Conservation (phyloP, 441 rosid species). For the Rhodomyrtus psidioides region DNA sequence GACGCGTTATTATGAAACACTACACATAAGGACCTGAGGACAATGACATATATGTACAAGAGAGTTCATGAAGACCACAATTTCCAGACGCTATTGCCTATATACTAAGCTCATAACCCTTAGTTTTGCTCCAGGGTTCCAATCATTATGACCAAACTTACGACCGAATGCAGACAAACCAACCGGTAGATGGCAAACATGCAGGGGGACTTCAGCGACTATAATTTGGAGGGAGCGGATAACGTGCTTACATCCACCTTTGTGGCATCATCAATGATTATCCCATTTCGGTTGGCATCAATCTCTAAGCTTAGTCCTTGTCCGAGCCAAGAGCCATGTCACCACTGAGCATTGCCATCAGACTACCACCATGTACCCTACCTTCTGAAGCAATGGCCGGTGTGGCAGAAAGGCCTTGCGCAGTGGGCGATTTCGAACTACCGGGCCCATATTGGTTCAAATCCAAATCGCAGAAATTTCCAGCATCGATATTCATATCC, state of each 20-base stretch:
- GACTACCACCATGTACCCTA: conserved; percentile 94
- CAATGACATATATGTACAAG: conserved; percentile 27
- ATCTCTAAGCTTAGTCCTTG: conserved; percentile 12
- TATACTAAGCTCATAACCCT: conserved; percentile 17
- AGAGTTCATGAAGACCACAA: conserved; percentile 1
- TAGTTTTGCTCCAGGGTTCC: conserved; percentile 8
- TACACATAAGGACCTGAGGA: conserved; percentile 20
- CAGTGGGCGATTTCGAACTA: conserved; percentile 3
- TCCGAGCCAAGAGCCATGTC: conserved; percentile 36
- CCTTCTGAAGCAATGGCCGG: conserved; percentile 70
- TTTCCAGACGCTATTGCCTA: conserved; percentile 20
- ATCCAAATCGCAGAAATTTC: conserved; percentile 29
- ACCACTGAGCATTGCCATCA: conserved; percentile 72
- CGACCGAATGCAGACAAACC: conserved; percentile 20
- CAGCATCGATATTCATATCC: conserved; percentile 51
- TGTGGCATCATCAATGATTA: conserved; percentile 20
- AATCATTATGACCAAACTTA: conserved; percentile 18
- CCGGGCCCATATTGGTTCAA: conserved; percentile 25
- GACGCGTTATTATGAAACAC: conserved; percentile 11
- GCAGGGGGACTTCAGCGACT: not conserved
- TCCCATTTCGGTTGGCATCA: conserved; percentile 13
- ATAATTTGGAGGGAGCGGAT: not conserved
- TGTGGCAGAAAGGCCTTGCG: conserved; percentile 15
- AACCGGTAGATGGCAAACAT: conserved; percentile 2
- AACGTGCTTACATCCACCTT: conserved; percentile 43